Evolutionary conservation across 345 rosid species (phyloP).

Genomic region (Boechera stricta): DNA sequence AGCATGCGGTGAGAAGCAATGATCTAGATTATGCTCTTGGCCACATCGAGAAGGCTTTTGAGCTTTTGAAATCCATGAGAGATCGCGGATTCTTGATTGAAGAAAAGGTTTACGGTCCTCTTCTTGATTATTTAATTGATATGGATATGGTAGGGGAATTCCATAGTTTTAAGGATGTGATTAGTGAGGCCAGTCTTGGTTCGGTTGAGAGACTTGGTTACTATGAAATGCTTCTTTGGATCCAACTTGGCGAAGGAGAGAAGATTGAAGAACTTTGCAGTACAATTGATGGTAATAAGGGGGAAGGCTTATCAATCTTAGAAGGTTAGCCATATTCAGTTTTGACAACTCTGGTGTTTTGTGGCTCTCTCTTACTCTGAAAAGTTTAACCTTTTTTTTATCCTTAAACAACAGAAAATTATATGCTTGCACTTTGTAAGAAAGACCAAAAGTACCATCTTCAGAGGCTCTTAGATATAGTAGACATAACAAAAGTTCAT

Average conservation of each 20-base stretch:
- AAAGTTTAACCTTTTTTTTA: background rate
- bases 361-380: background rate
- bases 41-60: slow-evolving; percentile 52
- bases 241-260: slow-evolving; percentile 53
- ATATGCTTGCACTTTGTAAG: slow-evolving; percentile 73
- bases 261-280: slow-evolving; percentile 65
- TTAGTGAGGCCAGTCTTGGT: slow-evolving; percentile 51
- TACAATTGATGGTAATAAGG: slow-evolving; percentile 39
- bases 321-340: slow-evolving; percentile 52
- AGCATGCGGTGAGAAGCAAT: slow-evolving; percentile 55
- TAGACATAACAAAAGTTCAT: slow-evolving; percentile 64
- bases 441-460: slow-evolving; percentile 60
- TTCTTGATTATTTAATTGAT: slow-evolving; percentile 67
- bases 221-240: slow-evolving; percentile 84
- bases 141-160: slow-evolving; percentile 76
- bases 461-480: slow-evolving; percentile 58
- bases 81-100: slow-evolving; percentile 67
- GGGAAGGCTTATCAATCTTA: slow-evolving; percentile 42
- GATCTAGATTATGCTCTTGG: slow-evolving; percentile 55
- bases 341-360: slow-evolving; percentile 18
- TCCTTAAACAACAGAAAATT: slow-evolving; percentile 57
- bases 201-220: slow-evolving; percentile 62
- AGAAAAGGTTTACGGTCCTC: slow-evolving; percentile 68
- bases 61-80: slow-evolving; percentile 60
- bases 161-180: slow-evolving; percentile 43